Evolutionary conservation across 1,284 basidiomycete genomes (phyloP).

Genomic region (Paramarasmius palmivorus): DNA sequence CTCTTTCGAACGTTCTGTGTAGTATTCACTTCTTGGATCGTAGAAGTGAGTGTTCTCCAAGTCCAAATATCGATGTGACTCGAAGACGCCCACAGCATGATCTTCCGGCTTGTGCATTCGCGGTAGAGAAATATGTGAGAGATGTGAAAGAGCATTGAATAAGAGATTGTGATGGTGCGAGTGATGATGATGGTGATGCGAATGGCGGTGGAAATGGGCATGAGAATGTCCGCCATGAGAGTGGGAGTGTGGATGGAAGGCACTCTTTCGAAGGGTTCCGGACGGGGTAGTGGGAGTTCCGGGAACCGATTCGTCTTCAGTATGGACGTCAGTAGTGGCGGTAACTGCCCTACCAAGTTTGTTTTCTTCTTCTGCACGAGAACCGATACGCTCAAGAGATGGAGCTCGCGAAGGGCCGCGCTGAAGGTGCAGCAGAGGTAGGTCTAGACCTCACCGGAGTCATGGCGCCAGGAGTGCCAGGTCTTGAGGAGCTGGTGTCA

Average conservation of each 20-base stretch:
- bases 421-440: slow-evolving; percentile 5
- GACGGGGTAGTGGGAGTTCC: slow-evolving; percentile 12
- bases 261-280: slow-evolving; percentile 22
- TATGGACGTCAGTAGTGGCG: neutral
- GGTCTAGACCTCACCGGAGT: slow-evolving; percentile 28
- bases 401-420: neutral
- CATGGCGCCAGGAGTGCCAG: slow-evolving; percentile 34
- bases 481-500: slow-evolving; percentile 49
- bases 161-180: slow-evolving; percentile 28
- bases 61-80: slow-evolving; percentile 77
- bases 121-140: slow-evolving; percentile 28
- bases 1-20: slow-evolving; percentile 50
- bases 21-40: slow-evolving; percentile 52
- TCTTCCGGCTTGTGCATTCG: slow-evolving; percentile 30
- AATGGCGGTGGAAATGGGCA: slow-evolving; percentile 20
- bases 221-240: slow-evolving; percentile 7
- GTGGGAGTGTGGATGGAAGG: slow-evolving; percentile 20
- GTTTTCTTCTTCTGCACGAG: neutral
- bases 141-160: slow-evolving; percentile 28
- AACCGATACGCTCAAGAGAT: slow-evolving; percentile 24
- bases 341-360: neutral
- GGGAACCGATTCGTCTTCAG: neutral
- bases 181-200: slow-evolving; percentile 21
- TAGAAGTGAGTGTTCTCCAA: slow-evolving; percentile 61
- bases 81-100: slow-evolving; percentile 77